These are phyloP conservation scores for Gyrodon lividus DNA, from an alignment of 768 basidiomycete species.

Conservation along the genomic window DNA sequence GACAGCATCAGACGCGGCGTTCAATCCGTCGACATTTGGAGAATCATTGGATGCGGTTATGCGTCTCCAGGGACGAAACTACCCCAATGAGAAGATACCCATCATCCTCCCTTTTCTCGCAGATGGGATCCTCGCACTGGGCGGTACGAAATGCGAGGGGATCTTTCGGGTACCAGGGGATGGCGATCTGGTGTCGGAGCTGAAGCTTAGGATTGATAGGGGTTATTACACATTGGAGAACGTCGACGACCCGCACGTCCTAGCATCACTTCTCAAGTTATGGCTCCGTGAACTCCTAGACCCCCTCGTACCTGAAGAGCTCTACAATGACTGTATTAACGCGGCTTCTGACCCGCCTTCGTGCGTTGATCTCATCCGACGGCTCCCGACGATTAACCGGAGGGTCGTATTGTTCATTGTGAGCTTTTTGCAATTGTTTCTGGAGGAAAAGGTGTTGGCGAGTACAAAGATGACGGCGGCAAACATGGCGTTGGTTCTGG, in stretches of 20 bases:
- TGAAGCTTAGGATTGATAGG: constrained; percentile 87
- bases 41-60: constrained; percentile 85
- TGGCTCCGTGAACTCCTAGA: constrained; percentile 92
- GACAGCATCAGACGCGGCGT: constrained; percentile 92
- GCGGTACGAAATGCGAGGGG: constrained; percentile 82
- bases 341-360: constrained; percentile 63
- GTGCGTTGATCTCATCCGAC: constrained; percentile 71
- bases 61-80: constrained; percentile 81
- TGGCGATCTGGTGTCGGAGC: constrained; percentile 79
- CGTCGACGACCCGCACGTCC: constrained; percentile 87
- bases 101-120: constrained; percentile 93
- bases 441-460: constrained; percentile 69
- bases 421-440: constrained; percentile 88
- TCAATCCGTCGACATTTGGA: constrained; percentile 92
- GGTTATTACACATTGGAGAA: constrained; percentile 90
- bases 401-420: constrained; percentile 85
- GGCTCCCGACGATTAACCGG: constrained; percentile 82
- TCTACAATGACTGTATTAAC: constrained; percentile 88
- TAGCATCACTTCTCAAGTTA: constrained; percentile 86
- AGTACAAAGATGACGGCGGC: constrained; percentile 88
- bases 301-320: constrained; percentile 86
- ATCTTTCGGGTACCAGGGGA: constrained; percentile 95
- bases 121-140: constrained; percentile 86
- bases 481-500: constrained; percentile 88
- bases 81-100: constrained; percentile 81